Evolutionary conservation across 2,329 filamentous ascomycete genomes (phyloP), one percentile per base, ranked within the genome.

Genomic region (Dactylellina drechsleri): DNA sequence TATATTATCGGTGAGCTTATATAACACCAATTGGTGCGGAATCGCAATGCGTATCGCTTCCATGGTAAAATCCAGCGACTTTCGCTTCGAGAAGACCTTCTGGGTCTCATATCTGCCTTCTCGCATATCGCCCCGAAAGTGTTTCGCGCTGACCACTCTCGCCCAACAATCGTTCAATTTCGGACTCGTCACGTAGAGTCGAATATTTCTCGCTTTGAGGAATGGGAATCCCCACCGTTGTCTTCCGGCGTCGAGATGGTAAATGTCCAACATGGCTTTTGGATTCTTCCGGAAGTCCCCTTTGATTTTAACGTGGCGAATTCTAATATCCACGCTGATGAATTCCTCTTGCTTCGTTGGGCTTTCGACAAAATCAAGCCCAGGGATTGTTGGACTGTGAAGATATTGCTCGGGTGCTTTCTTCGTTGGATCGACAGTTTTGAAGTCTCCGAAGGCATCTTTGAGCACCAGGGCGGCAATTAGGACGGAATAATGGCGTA

Each of bases 1-100:
- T 60, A 96, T 84, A 79, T 98, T 99, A 83, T 99, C 95, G n/a
- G 94, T 91, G 75, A 99, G 90, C 75, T 90, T 90, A 82, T 95
- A 91, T 79, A 98, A 87, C 23, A 96, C 88, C 78, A 99, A 87
- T 79, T 97, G 93, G 82, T 98, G 93, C 1, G 96, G 95, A 10
- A 99, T 89, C 4, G 90, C 92, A 52, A 98, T 81, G 12, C 95
- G 89, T 76, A 97, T 91, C 8, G 93, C 93, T 78, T 98, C 95
- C 0, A 91, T 88, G 47, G 88, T 89, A 7, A 97, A 82, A 81
- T 99, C 95, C 66, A 97, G 88, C 60, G 93, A 91, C 77, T 88
- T 92, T 65, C 88, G 87, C 20, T 71, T 77, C 7, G 72, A 60
- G 52, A 76, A 68, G 36, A 70, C 72, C 12, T 70, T 70, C 0